These are phyloP conservation scores for Talaromyces adpressus DNA, from an alignment of 495 filamentous ascomycete genomes.

Conservation along the genomic window DNA sequence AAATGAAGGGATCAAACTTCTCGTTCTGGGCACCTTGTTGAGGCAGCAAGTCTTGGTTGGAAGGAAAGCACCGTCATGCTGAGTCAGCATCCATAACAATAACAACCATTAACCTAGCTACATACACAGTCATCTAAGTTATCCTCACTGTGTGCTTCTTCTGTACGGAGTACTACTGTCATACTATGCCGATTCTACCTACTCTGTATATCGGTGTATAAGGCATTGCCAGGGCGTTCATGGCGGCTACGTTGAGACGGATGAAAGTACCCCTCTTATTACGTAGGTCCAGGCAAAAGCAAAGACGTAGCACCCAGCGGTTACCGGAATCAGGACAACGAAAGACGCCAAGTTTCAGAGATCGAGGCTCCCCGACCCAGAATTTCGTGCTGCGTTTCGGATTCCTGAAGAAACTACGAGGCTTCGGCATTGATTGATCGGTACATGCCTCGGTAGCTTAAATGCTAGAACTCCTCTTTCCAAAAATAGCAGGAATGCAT, in stretches of 20 bases:
- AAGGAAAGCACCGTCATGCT: constrained; percentile 5
- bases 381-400: not conserved
- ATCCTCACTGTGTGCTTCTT: not conserved
- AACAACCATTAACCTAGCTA: not conserved
- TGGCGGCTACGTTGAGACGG: not conserved
- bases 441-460: not conserved
- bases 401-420: not conserved
- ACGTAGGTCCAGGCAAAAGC: not conserved
- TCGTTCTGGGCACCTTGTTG: not conserved
- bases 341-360: not conserved
- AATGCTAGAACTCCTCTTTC: not conserved
- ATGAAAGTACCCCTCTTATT: not conserved
- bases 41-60: not conserved
- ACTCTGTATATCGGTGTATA: not conserved
- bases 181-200: not conserved
- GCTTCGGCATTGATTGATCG: not conserved
- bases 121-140: not conserved
- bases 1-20: not conserved
- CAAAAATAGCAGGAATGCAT: not conserved
- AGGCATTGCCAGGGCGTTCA: not conserved
- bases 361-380: not conserved
- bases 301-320: not conserved
- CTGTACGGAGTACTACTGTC: not conserved
- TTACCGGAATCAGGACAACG: not conserved
- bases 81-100: constrained; percentile 7